Evolutionary conservation across 305 asterid species (phyloP).

Genomic region (Plantago coronopus): DNA sequence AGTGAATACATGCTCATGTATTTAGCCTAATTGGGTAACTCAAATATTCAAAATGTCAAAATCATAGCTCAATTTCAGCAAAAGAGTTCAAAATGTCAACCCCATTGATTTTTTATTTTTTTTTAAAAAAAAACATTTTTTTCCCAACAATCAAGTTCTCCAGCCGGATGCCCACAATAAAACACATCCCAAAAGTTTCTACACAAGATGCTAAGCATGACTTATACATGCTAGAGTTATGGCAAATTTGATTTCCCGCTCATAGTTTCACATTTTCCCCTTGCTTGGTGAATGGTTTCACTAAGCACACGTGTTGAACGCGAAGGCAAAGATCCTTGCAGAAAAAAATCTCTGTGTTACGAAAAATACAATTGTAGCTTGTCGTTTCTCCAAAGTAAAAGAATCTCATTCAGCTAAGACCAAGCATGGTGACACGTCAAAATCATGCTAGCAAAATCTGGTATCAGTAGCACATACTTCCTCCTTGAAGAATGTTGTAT

Average conservation of each 20-base stretch:
- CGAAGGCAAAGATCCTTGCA: not conserved
- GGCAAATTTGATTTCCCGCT: not conserved
- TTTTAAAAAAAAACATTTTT: not conserved
- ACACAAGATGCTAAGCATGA: not conserved
- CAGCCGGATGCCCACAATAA: not conserved
- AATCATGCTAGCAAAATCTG: constrained; percentile 23
- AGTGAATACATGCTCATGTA: not conserved
- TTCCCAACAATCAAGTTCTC: not conserved
- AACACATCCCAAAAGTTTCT: not conserved
- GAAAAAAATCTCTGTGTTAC: not conserved
- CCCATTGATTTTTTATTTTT: too few relatives aligned
- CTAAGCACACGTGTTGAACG: not conserved
- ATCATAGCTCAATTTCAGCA: too few relatives aligned
- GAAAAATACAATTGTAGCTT: not conserved
- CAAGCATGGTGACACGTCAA: constrained; percentile 21
- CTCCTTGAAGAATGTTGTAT: constrained; percentile 88
- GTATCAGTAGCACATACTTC: constrained; percentile 58
- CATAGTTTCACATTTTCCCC: not conserved
- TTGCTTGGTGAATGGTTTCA: not conserved
- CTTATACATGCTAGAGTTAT: not conserved
- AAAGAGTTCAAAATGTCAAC: too few relatives aligned
- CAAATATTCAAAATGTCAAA: too few relatives aligned
- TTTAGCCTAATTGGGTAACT: too few relatives aligned
- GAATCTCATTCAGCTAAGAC: constrained; percentile 19
- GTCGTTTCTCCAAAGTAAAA: constrained; percentile 1